Base-by-base conservation (phyloP, 495 filamentous ascomycete species). In the Penicillium pulvis region DNA sequence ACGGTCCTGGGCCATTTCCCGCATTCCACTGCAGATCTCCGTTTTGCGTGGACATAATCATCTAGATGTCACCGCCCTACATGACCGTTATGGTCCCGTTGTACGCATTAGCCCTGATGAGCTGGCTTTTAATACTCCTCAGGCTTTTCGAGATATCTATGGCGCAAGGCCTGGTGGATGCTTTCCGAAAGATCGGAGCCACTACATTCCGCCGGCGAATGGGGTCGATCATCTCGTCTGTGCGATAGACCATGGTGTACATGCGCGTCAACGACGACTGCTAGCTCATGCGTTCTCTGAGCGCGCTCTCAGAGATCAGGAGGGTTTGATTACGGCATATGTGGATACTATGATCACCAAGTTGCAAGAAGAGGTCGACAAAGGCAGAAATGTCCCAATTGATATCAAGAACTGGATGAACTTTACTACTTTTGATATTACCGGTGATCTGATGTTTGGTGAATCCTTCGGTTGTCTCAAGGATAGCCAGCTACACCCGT, bases 101-200 rank as follows among this genome's bases (percentile, higher is more conserved):
- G 73, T 90, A 0, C 83, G 87, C 3, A 65, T 87, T 10, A 69
- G 75, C 0, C 86, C 87, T 1, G 70, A 79, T 39, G 75, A 83
- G 44, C 64, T 90, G 1, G 80, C 79, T 4, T 88, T 85, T 70
- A 79, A 70, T 55, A 73, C 78, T 2, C 71, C 79, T 2, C 71
- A 70, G 16, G 83, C 85, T 4, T 85, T 78, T 73, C 77, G 79
- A 26, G 83, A 86, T 56, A 85, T 90, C 49, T 84, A 87, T 57
- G 81, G 80, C 9, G 20, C 68, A 72, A 23, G 75, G 71, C 23
- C 71, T 61, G 50, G 84, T 0, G 61, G 61, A 4, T 65, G 64
- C 19, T 65, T 71, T 10, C 50, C 57, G 1, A 71, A 69, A 17
- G 64, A 71, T 49, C 59, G 54, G 0, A 60, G 51, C 10, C 63